Conservation (phyloP, 2,329 filamentous ascomycete species). For the Karstenula rhodostoma region DNA sequence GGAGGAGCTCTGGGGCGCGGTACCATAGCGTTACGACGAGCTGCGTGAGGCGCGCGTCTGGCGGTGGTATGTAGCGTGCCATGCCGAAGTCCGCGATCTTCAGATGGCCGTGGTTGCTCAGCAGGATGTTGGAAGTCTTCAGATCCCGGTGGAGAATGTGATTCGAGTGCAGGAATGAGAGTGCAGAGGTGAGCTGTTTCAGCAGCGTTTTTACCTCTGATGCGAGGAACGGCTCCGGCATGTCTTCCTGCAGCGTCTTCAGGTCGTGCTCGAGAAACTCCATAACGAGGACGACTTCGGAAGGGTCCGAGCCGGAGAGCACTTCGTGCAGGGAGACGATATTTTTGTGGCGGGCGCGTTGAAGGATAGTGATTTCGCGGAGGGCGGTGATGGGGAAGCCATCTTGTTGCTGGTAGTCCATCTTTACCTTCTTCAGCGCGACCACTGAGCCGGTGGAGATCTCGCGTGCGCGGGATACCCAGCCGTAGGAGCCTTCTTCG, state of each 20-base stretch:
- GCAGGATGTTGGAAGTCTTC: conserved; percentile 68
- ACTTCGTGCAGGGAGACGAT: conserved; percentile 85
- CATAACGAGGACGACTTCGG: conserved; percentile 89
- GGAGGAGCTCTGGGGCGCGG: conserved; percentile 85
- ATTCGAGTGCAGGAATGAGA: conserved; percentile 84
- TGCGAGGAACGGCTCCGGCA: conserved; percentile 90
- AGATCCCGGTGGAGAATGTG: conserved; percentile 74
- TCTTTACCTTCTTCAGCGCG: conserved; percentile 92
- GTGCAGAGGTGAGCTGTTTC: conserved; percentile 79
- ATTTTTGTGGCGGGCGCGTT: conserved; percentile 80
- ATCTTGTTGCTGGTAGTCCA: conserved; percentile 73
- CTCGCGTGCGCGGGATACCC: conserved; percentile 85
- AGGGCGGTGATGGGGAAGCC: conserved; percentile 92
- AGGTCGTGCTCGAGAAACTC: conserved; percentile 98
- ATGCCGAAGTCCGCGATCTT: conserved; percentile 99
- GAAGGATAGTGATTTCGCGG: conserved; percentile 90
- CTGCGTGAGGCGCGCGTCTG: conserved; percentile 80
- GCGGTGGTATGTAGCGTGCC: conserved; percentile 80
- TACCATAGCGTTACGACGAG: conserved; percentile 98
- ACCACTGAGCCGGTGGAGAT: conserved; percentile 79
- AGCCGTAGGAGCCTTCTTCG: conserved; percentile 96
- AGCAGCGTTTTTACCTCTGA: conserved; percentile 93
- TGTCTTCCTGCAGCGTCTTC: conserved; percentile 89
- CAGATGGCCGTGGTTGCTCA: conserved; percentile 93
- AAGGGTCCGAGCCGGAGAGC: conserved; percentile 73